Percentiles rank a stretch among this genome's conserved stretches.
Evolutionary conservation across 2,329 filamentous ascomycete genomes (phyloP).

Genomic region (Alternaria panax): DNA sequence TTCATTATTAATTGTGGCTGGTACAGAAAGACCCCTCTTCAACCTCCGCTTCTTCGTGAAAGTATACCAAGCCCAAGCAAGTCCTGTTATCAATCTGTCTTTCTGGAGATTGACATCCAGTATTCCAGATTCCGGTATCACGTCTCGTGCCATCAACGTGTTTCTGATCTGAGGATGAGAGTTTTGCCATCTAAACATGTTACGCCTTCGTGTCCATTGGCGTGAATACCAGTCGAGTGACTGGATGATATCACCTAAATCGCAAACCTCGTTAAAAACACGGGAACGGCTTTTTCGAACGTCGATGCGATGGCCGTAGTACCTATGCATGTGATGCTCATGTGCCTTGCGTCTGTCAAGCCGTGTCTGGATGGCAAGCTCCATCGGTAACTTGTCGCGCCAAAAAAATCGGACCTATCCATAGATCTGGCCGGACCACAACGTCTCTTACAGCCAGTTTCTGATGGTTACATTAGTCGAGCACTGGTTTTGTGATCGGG

Average conservation of each 20-base stretch:
- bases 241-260: not conserved
- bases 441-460: not conserved
- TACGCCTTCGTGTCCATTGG: not conserved
- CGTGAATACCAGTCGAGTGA: conserved; percentile 1
- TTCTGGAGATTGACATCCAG: not conserved
- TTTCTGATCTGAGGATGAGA: not conserved
- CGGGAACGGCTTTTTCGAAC: conserved; percentile 3
- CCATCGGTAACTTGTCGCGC: conserved; percentile 15
- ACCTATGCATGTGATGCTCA: conserved; percentile 10
- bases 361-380: conserved; percentile 13
- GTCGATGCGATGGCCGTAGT: conserved; percentile 11
- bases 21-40: not conserved
- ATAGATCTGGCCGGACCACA: not conserved
- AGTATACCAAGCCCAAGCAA: not conserved
- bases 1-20: not conserved
- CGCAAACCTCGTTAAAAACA: conserved; percentile 12
- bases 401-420: conserved; percentile 12
- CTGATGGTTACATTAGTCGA: not conserved
- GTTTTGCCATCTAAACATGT: not conserved
- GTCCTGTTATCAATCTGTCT: not conserved
- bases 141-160: not conserved
- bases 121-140: not conserved
- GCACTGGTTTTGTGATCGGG: not conserved
- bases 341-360: not conserved
- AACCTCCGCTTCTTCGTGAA: not conserved